Percentiles rank a stretch among this genome's conserved stretches.
phyloP scores from a whole-genome alignment of 2,329 filamentous ascomycete genomes.

The Sporothrix phasma region DNA sequence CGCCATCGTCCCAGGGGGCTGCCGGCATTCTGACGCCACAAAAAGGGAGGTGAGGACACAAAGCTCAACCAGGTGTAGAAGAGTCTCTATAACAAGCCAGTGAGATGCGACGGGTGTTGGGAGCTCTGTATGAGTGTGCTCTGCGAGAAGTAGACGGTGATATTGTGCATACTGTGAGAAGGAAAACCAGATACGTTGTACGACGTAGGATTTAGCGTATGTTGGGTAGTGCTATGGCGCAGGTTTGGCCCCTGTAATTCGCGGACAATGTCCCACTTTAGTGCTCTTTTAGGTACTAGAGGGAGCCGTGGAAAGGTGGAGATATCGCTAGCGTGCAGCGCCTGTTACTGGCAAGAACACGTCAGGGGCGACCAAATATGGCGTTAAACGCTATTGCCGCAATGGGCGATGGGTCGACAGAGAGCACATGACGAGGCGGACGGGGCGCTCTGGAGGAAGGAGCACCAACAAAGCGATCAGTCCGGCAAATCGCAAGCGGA shows the following conservation, averaged over 20 bases:
- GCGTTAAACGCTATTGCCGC: not conserved
- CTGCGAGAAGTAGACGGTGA: not conserved
- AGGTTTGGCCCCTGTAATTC: not conserved
- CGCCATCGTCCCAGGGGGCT: constrained; percentile 29
- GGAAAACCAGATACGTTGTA: too few species aligned
- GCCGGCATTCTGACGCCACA: constrained; percentile 2
- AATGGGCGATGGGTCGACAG: not conserved
- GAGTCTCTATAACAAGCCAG: not conserved
- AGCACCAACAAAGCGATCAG: not conserved
- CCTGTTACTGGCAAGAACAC: not conserved
- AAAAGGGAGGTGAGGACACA: too few species aligned
- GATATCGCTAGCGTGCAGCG: not conserved
- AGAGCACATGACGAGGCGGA: not conserved
- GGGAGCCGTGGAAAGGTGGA: not conserved
- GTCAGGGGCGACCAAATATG: not conserved
- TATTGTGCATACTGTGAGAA: not conserved
- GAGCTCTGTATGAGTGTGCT: not conserved
- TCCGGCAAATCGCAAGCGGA: constrained; percentile 1
- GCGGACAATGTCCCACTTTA: not conserved
- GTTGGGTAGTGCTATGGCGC: not conserved
- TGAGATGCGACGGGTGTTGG: not conserved
- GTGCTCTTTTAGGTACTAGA: not conserved
- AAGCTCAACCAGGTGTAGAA: not conserved
- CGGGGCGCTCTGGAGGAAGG: not conserved
- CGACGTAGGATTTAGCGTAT: too few species aligned